Conservation (phyloP, 1,139 yeast genomes). For the Debaryomyces psychrophilus region DNA sequence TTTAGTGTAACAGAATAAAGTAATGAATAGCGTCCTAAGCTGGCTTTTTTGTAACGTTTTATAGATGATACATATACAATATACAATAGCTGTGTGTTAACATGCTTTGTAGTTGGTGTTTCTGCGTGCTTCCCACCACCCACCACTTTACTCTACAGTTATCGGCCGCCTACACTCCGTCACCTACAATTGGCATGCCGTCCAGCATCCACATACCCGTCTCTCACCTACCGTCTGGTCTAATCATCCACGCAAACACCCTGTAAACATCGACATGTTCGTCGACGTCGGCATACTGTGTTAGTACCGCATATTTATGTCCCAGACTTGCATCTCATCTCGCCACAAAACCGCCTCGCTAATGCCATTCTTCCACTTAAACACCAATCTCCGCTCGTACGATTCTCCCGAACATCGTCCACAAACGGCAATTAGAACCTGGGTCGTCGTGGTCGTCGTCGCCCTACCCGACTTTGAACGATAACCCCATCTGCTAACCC, state of each 20-base stretch:
- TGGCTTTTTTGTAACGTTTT: background rate
- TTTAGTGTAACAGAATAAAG: background rate
- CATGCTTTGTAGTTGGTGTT: too few relatives aligned
- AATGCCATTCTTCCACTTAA: background rate
- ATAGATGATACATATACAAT: background rate
- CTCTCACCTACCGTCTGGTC: too few relatives aligned
- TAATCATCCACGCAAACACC: too few relatives aligned
- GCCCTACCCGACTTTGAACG: background rate
- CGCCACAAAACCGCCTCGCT: slow-evolving; percentile 4
- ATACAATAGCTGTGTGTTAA: background rate
- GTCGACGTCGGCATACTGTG: background rate
- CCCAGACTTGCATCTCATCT: background rate
- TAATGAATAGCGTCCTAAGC: background rate
- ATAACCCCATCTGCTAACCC: background rate
- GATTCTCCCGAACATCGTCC: background rate
- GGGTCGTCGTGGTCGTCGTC: too few relatives aligned
- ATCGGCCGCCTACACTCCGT: too few relatives aligned
- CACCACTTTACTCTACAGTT: too few relatives aligned
- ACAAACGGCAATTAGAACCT: background rate
- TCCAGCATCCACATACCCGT: too few relatives aligned
- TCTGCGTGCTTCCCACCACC: too few relatives aligned
- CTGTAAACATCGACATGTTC: too few relatives aligned
- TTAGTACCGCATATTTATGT: background rate
- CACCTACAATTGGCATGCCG: too few relatives aligned
- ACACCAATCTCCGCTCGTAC: background rate